Evolutionary conservation across 2,329 filamentous ascomycete genomes (phyloP).

Genomic region (Lasiodiplodia hormozganensis): DNA sequence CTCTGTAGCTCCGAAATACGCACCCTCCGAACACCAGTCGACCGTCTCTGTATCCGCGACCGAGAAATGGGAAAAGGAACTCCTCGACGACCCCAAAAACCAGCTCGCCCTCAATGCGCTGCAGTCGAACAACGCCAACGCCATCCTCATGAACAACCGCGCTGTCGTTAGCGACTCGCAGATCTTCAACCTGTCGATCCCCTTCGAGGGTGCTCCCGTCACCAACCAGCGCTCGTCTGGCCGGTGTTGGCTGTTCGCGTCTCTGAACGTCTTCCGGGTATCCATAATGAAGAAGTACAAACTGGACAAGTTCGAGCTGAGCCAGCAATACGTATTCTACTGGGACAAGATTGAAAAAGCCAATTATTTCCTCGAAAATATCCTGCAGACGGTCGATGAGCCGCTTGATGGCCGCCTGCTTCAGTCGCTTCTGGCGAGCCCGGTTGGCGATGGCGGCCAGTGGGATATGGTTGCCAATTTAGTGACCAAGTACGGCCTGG

Average conservation of each 20-base stretch:
- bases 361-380: constrained; percentile 87
- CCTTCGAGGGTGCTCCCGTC: constrained; percentile 80
- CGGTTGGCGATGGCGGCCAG: constrained; percentile 83
- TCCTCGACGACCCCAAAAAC: constrained; percentile 71
- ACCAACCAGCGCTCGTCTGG: constrained; percentile 85
- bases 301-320: constrained; percentile 81
- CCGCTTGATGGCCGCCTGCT: constrained; percentile 76
- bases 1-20: constrained; percentile 38
- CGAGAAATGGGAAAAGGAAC: constrained; percentile 65
- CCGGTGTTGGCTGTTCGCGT: constrained; percentile 90
- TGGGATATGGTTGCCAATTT: constrained; percentile 93
- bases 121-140: constrained; percentile 69
- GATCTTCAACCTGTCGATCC: constrained; percentile 82
- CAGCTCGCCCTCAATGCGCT: constrained; percentile 80
- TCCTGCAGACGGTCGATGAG: constrained; percentile 75
- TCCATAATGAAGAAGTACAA: constrained; percentile 84
- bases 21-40: constrained; percentile 38
- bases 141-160: constrained; percentile 69
- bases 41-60: constrained; percentile 60
- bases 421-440: constrained; percentile 70
- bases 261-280: constrained; percentile 91
- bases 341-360: constrained; percentile 94
- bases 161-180: constrained; percentile 74
- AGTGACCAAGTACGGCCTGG: constrained; percentile 86
- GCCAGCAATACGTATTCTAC: constrained; percentile 87